Evolutionary conservation across 2,329 filamentous ascomycete species (phyloP).

Genomic region (Gremmenia infestans): DNA sequence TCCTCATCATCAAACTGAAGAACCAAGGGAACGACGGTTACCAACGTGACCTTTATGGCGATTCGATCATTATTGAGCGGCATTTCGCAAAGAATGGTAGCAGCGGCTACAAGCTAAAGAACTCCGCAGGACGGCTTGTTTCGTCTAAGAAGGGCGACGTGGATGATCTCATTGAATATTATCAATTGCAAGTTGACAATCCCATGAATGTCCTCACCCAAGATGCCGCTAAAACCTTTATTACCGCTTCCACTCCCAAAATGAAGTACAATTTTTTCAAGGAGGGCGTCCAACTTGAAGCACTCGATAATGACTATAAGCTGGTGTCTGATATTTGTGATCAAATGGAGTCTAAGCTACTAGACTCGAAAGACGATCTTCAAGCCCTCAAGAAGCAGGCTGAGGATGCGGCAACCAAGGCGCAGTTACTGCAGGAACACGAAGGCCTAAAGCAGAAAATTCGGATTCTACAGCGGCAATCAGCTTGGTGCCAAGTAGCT

Average conservation of each 20-base stretch:
- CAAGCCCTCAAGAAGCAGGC: slow-evolving; percentile 50
- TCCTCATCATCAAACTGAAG: slow-evolving; percentile 80
- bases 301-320: slow-evolving; percentile 86
- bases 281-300: slow-evolving; percentile 88
- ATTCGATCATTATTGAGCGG: slow-evolving; percentile 85
- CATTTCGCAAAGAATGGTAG: slow-evolving; percentile 71
- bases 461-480: slow-evolving; percentile 45
- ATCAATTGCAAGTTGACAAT: slow-evolving; percentile 90
- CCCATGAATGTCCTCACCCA: slow-evolving; percentile 94
- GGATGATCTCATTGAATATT: slow-evolving; percentile 90
- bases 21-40: slow-evolving; percentile 85
- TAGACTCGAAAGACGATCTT: slow-evolving; percentile 59
- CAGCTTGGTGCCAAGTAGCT: slow-evolving; percentile 86
- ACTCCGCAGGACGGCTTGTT: slow-evolving; percentile 60
- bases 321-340: slow-evolving; percentile 77
- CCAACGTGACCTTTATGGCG: slow-evolving; percentile 74
- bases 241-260: slow-evolving; percentile 74
- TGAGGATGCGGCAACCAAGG: slow-evolving; percentile 58
- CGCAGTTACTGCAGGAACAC: slow-evolving; percentile 62
- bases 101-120: slow-evolving; percentile 85
- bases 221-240: slow-evolving; percentile 88
- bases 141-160: slow-evolving; percentile 83
- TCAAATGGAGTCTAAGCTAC: slow-evolving; percentile 60
- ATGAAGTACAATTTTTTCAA: slow-evolving; percentile 97
- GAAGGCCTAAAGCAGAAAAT: slow-evolving; percentile 58